Evolutionary conservation across 345 rosid species (phyloP), one percentile per base, ranked within the genome.

Genomic region (Isatis tinctoria): DNA sequence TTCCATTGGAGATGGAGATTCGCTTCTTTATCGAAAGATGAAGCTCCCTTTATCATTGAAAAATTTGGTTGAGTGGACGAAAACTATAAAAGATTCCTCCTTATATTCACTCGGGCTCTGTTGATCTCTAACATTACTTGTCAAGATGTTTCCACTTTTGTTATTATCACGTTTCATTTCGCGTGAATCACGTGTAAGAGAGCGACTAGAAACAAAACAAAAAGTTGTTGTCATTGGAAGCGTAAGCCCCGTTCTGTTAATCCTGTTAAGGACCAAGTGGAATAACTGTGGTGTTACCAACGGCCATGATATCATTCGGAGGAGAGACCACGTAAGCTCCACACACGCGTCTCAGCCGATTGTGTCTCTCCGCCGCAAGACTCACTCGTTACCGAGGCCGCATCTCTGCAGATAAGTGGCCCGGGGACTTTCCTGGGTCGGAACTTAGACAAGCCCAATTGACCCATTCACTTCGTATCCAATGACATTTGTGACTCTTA

Each of bases 1-100:
- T 76, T 76, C 74, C 74, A 62, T 62, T 53, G 26, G 58, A 53
- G 74, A 70, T 69, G 79, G 79, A 76, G 70, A 76, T 76, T 76
- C 79, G 70, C 70, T 53, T 62, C 74, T 75, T 75, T 75, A 67
- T 67, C 26, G 69, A 60, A 37, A 48, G 27, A 72, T 62, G 61
- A 72, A 72, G 62, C 69, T 51, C 67, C 56, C 61, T 17, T 60
- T 60, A 40, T 30, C 74, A 49, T 32, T 26, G 40, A 8, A 7
- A 26, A 14, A 3, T 10, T 37, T 60, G 67, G 51, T 75, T 68
- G 53, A 75, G 74, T 60, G 74, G 74, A 76, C 43, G 27, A n/a
- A 76, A 76, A 26, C 59, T 24, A 13, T 10, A 13, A 52, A 53
- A 44, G 58, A 61, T 75, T 69, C 79, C 79, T 62, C 67, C 33